These are phyloP conservation scores for Penicillium riverlandense DNA, from an alignment of 495 filamentous ascomycete species.

Conservation along the genomic window DNA sequence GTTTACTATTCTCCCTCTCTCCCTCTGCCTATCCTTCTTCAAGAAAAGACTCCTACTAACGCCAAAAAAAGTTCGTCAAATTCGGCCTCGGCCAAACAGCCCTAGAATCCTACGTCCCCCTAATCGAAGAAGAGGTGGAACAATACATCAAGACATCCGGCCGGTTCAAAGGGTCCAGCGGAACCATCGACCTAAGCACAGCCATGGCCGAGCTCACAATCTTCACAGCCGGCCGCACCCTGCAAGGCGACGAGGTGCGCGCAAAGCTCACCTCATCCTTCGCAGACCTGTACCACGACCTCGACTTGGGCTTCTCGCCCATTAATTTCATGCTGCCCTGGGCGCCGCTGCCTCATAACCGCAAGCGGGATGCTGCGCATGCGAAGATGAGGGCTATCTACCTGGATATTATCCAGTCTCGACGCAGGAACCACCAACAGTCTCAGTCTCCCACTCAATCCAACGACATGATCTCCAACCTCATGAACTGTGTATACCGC, in stretches of 20 bases:
- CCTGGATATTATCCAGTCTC: constrained; percentile 64
- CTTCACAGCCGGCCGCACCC: constrained; percentile 71
- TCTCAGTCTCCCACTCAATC: constrained; percentile 17
- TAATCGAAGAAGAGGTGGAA: constrained; percentile 69
- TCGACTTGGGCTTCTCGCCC: constrained; percentile 77
- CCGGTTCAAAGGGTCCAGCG: constrained; percentile 60
- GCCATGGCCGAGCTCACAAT: constrained; percentile 81
- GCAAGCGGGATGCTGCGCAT: constrained; percentile 69
- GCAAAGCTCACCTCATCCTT: constrained; percentile 58
- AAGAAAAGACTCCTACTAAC: background rate
- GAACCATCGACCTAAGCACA: constrained; percentile 55
- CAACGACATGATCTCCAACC: constrained; percentile 73
- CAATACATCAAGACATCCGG: constrained; percentile 58
- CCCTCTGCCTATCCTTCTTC: background rate
- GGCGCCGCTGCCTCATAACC: constrained; percentile 81
- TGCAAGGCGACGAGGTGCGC: constrained; percentile 77
- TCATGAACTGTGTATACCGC: constrained; percentile 76
- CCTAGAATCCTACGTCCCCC: constrained; percentile 68
- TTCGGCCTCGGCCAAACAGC: constrained; percentile 71
- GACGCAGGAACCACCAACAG: constrained; percentile 45
- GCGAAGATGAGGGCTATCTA: constrained; percentile 68
- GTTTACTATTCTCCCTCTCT: constrained; percentile 6
- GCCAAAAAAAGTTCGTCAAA: constrained; percentile 73
- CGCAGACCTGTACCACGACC: constrained; percentile 71
- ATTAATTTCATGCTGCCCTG: constrained; percentile 83